Conservation (phyloP, 2,329 filamentous ascomycete species). For the Claviceps digitariae region DNA sequence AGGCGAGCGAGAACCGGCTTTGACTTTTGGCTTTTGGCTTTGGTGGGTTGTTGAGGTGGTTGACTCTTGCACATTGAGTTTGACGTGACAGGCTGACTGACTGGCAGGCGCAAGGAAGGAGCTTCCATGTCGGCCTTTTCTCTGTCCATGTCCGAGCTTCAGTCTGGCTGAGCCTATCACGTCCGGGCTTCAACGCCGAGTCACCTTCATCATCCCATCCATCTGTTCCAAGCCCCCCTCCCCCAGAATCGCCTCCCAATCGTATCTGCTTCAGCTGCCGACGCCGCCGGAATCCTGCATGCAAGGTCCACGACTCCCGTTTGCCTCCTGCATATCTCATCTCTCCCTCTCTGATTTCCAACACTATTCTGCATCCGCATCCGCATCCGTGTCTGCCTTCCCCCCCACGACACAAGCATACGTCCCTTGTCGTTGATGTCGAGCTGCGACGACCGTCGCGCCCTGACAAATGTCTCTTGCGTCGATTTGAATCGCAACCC, state of each 20-base stretch:
- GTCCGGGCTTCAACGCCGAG: neutral
- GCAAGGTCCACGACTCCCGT: neutral
- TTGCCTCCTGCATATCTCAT: neutral
- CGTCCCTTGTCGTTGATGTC: neutral
- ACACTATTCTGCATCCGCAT: neutral
- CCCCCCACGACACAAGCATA: neutral
- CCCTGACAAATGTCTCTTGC: slow-evolving; percentile 2
- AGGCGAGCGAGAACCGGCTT: too few species aligned
- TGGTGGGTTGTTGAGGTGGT: neutral
- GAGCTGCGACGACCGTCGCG: neutral
- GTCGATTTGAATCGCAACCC: neutral
- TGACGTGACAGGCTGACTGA: too few species aligned
- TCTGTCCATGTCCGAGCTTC: neutral
- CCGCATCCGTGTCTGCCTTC: neutral
- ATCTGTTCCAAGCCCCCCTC: neutral
- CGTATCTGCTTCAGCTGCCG: neutral
- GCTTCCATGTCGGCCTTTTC: neutral
- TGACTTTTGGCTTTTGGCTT: too few species aligned
- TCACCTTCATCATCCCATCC: neutral
- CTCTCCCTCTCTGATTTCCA: neutral
- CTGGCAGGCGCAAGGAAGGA: neutral
- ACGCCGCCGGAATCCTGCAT: neutral
- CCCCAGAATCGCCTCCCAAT: neutral
- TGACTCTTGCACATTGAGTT: neutral
- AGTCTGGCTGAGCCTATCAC: neutral